These are phyloP conservation scores for Cicer cuneatum DNA, from an alignment of 306 rosid species.

Conservation along the genomic window DNA sequence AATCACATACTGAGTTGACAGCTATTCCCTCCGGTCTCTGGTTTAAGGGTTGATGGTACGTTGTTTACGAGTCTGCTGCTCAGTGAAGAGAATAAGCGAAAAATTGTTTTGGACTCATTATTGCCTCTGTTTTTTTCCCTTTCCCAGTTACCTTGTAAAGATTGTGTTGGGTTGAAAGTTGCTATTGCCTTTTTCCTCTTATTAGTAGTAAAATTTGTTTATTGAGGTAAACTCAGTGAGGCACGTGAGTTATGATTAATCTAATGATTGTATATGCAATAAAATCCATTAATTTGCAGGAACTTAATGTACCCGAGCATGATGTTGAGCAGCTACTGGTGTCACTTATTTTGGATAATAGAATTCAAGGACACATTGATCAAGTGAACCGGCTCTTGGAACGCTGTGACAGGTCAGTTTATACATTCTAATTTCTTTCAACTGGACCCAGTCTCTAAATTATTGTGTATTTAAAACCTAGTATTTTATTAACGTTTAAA, in stretches of 20 bases:
- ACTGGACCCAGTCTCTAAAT: constrained; percentile 4
- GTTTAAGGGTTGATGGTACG: constrained; percentile 29
- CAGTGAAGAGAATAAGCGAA: constrained; percentile 30
- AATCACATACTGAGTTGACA: constrained; percentile 1
- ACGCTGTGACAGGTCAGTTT: constrained; percentile 76
- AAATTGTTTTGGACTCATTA: constrained; percentile 1
- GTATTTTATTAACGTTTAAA: constrained; percentile 38
- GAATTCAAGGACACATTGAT: constrained; percentile 95
- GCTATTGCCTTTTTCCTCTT: constrained; percentile 1
- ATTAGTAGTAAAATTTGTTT: constrained; percentile 9
- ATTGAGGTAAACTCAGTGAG: constrained; percentile 1
- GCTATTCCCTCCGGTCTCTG: not conserved
- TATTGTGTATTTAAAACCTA: constrained; percentile 1
- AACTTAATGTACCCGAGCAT: constrained; percentile 68
- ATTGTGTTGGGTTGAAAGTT: constrained; percentile 15
- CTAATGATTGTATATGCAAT: constrained; percentile 19
- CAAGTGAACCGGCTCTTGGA: constrained; percentile 95
- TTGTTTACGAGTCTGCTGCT: constrained; percentile 34
- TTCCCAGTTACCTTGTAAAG: constrained; percentile 3
- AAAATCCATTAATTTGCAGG: constrained; percentile 48
- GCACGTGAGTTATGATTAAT: constrained; percentile 11
- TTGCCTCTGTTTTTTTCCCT: not conserved
- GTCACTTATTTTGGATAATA: constrained; percentile 84
- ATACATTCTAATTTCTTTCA: not conserved
- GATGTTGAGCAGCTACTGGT: constrained; percentile 73